phyloP scores from a whole-genome alignment of 2,329 filamentous ascomycete genomes.

The Graphilbum fragrans region DNA sequence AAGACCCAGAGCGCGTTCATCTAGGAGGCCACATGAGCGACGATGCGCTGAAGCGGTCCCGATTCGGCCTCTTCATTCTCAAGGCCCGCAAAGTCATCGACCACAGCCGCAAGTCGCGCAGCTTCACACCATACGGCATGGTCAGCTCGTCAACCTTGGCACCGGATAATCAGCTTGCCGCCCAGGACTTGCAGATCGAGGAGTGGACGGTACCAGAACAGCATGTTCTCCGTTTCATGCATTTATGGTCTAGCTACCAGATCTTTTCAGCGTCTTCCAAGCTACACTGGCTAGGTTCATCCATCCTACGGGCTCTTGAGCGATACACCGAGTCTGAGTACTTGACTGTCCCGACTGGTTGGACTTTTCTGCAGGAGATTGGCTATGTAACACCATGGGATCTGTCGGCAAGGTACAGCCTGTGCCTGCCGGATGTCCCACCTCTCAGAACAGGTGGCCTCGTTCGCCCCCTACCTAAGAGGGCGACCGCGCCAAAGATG shows the following conservation, averaged over 20 bases:
- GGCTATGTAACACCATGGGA: conserved; percentile 62
- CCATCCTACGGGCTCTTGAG: conserved; percentile 48
- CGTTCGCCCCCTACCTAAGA: conserved; percentile 16
- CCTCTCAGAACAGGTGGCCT: conserved; percentile 30
- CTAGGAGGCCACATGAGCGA: conserved; percentile 11
- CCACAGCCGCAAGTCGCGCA: conserved; percentile 33
- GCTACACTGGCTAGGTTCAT: conserved; percentile 49
- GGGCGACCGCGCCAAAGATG: neutral
- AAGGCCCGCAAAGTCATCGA: conserved; percentile 39
- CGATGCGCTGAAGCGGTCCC: conserved; percentile 10
- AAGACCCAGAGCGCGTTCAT: conserved; percentile 17
- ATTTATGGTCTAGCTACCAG: conserved; percentile 51
- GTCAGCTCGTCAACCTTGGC: conserved; percentile 21
- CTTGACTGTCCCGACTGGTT: conserved; percentile 35
- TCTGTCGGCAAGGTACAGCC: conserved; percentile 49
- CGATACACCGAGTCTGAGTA: conserved; percentile 42
- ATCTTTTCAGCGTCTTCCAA: conserved; percentile 39
- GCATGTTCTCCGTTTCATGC: conserved; percentile 54
- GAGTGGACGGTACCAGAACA: conserved; percentile 37
- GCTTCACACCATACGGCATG: conserved; percentile 38
- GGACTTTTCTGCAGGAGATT: conserved; percentile 64
- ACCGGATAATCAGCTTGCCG: neutral
- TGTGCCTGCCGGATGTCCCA: conserved; percentile 37
- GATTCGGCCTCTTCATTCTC: conserved; percentile 31
- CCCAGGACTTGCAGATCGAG: neutral